Conservation (phyloP, 768 basidiomycete genomes). For the Panellus pusillus region DNA sequence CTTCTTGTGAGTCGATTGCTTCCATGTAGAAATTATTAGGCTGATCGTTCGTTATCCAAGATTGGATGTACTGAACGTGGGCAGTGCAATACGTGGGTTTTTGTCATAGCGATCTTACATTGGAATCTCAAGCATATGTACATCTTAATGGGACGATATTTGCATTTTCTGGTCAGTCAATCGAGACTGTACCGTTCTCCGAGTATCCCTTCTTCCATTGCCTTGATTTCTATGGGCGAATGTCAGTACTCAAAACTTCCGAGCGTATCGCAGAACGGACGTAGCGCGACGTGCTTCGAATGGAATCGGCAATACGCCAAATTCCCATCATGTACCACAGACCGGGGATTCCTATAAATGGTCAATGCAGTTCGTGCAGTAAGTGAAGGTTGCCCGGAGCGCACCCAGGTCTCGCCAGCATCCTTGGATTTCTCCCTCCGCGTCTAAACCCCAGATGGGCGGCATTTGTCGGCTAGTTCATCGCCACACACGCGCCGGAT, state of each 20-base stretch:
- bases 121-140: background rate
- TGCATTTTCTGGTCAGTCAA: background rate
- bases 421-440: slow-evolving; percentile 61
- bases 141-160: background rate
- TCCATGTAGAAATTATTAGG: background rate
- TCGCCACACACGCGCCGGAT: slow-evolving; percentile 47
- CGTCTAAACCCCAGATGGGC: slow-evolving; percentile 66
- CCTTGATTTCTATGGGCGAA: slow-evolving; percentile 59
- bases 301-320: slow-evolving; percentile 57
- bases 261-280: slow-evolving; percentile 43
- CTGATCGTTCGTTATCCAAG: slow-evolving; percentile 33
- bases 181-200: slow-evolving; percentile 24
- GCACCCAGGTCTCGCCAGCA: slow-evolving; percentile 49
- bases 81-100: slow-evolving; percentile 90
- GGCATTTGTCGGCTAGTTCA: slow-evolving; percentile 43
- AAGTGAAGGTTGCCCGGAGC: no score
- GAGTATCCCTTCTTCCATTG: slow-evolving; percentile 49
- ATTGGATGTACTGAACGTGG: slow-evolving; percentile 86
- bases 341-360: slow-evolving; percentile 41
- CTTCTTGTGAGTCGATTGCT: slow-evolving; percentile 66
- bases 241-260: slow-evolving; percentile 5
- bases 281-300: slow-evolving; percentile 63
- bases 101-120: slow-evolving; percentile 43
- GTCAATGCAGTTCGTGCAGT: no score
- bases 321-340: slow-evolving; percentile 66